Conservation (phyloP, 352 stramenopile species). For the Aphanomyces cochlioides region DNA sequence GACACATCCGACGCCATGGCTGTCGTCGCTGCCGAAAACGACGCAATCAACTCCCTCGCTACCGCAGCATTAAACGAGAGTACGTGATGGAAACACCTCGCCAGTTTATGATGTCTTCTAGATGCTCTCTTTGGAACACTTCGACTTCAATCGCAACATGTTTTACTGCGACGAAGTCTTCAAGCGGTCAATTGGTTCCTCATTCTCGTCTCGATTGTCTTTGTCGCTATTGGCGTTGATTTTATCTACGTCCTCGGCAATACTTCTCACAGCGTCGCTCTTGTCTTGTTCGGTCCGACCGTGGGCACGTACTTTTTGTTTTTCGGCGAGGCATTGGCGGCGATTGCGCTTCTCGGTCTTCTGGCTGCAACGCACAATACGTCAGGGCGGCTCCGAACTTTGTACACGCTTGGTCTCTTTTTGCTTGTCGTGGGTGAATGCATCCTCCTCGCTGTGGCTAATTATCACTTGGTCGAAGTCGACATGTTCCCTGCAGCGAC, state of each 20-base stretch:
- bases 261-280: constrained; percentile 46
- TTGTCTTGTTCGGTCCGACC: constrained; percentile 46
- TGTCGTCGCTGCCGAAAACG: constrained; percentile 2
- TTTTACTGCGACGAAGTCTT: constrained; percentile 5
- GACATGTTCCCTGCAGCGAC: constrained; percentile 36
- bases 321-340: constrained; percentile 35
- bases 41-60: not conserved
- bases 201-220: constrained; percentile 20
- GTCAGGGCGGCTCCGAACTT: constrained; percentile 35
- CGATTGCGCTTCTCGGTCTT: constrained; percentile 36
- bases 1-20: not conserved
- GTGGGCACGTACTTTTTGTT: constrained; percentile 38
- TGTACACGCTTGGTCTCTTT: constrained; percentile 38
- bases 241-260: constrained; percentile 52
- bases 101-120: not conserved
- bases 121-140: constrained; percentile 27
- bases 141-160: constrained; percentile 19
- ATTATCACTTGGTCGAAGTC: constrained; percentile 46
- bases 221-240: constrained; percentile 41
- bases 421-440: constrained; percentile 40
- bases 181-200: constrained; percentile 26
- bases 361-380: constrained; percentile 33
- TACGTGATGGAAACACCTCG: not conserved
- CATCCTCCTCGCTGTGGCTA: constrained; percentile 38
- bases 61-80: constrained; percentile 4